Conservation (phyloP, 306 rosid genomes). For the Quercus ilex region DNA sequence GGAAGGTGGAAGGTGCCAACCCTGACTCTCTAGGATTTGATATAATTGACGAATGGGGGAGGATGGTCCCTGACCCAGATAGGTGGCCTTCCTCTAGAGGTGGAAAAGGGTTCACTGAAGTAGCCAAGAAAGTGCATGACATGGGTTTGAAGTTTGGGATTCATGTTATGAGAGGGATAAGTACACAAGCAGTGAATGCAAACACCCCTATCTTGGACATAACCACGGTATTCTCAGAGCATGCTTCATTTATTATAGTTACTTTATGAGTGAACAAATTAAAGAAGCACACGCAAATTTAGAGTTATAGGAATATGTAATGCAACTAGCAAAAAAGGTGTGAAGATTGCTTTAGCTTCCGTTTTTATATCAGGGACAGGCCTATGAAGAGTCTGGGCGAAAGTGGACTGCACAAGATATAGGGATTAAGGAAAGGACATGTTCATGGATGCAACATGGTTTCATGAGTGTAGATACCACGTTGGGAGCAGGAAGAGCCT, state of each 20-base stretch:
- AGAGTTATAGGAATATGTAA: not conserved
- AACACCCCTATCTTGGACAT: slow-evolving; percentile 80
- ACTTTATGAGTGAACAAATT: not conserved
- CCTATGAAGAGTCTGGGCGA: slow-evolving; percentile 66
- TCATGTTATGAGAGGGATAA: slow-evolving; percentile 97
- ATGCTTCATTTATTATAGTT: slow-evolving; percentile 4
- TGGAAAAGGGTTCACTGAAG: slow-evolving; percentile 68
- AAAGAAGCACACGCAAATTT: too few relatives aligned
- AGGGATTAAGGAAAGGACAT: slow-evolving; percentile 60
- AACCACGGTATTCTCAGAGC: slow-evolving; percentile 42
- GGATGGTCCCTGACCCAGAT: slow-evolving; percentile 79
- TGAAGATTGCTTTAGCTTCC: slow-evolving; percentile 11
- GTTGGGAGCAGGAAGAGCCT: slow-evolving; percentile 83
- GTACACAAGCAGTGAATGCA: slow-evolving; percentile 95
- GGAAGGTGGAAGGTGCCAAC: slow-evolving; percentile 68
- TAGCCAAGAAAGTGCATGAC: slow-evolving; percentile 73
- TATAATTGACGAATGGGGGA: slow-evolving; percentile 91
- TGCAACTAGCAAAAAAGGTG: not conserved
- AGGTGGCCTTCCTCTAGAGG: slow-evolving; percentile 92
- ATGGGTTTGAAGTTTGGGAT: slow-evolving; percentile 92
- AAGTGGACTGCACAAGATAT: slow-evolving; percentile 82
- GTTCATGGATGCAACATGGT: slow-evolving; percentile 88
- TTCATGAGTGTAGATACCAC: slow-evolving; percentile 87
- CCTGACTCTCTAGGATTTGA: slow-evolving; percentile 83
- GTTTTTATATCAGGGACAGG: slow-evolving; percentile 44